A percentile compares a stretch with the other conserved stretches of the same genome.
Evolutionary conservation across 192 early-diverging fungal species (phyloP).

Genomic region (Backusella sp.): DNA sequence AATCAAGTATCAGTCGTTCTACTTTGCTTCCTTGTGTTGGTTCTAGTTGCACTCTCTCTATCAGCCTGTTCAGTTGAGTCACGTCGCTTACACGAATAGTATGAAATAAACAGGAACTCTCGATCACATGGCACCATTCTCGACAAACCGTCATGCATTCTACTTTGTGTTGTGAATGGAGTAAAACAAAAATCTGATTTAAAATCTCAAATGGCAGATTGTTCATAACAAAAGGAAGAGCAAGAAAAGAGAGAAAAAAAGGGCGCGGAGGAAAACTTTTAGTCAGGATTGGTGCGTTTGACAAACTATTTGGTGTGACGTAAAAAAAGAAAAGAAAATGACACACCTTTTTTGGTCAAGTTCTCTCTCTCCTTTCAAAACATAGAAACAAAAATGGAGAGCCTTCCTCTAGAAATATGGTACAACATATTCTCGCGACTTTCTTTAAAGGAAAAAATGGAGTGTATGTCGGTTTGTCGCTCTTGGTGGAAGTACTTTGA

Average conservation of each 20-base stretch:
- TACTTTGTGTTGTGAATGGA: background rate
- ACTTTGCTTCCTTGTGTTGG: background rate
- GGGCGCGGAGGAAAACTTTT: background rate
- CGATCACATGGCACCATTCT: background rate
- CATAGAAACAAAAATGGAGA: no score
- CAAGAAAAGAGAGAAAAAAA: background rate
- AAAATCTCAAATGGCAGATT: background rate
- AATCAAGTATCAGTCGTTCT: background rate
- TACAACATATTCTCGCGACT: no score
- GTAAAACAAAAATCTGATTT: conserved; percentile 1
- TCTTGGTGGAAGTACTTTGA: no score
- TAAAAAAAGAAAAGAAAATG: no score
- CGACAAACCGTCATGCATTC: background rate
- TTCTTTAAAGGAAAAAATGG: no score
- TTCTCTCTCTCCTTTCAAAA: no score
- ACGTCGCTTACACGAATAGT: background rate
- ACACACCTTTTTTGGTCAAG: no score
- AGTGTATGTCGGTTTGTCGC: no score
- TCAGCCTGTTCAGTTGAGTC: background rate
- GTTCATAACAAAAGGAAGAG: background rate
- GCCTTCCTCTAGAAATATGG: no score
- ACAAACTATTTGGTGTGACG: no score
- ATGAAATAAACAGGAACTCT: background rate
- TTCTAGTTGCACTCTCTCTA: background rate
- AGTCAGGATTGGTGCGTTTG: no score